phyloP scores from a whole-genome alignment of 2,329 filamentous ascomycete genomes.

The Phyllosticta ampelicida region DNA sequence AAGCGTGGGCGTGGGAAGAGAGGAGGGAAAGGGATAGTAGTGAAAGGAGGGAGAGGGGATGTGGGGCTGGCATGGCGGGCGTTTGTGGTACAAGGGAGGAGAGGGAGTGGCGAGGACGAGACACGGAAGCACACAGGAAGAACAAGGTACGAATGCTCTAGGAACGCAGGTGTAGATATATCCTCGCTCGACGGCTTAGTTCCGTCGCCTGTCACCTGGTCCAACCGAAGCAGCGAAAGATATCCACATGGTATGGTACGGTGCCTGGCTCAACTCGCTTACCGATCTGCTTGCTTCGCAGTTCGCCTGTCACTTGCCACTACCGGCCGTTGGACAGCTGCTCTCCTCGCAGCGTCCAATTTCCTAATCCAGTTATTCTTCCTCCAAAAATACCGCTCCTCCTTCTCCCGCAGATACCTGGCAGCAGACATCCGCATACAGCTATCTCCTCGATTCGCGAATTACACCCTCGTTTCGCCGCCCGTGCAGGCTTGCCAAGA shows the following conservation, averaged over 20 bases:
- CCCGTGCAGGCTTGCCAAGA: not conserved
- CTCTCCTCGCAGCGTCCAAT: not conserved
- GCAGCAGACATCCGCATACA: not conserved
- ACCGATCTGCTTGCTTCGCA: not conserved
- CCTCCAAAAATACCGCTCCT: not conserved
- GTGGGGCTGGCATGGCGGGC: not conserved
- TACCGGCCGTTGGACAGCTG: not conserved
- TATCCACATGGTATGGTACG: not conserved
- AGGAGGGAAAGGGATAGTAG: slow-evolving; percentile 12
- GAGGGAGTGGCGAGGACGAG: not conserved
- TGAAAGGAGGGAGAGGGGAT: not conserved
- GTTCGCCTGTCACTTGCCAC: not conserved
- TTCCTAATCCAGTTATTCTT: not conserved
- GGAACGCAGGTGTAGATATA: not conserved
- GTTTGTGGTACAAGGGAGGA: not conserved
- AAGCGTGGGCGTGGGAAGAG: slow-evolving; percentile 26
- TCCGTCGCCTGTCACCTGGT: not conserved
- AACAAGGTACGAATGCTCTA: not conserved
- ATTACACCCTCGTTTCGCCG: not conserved
- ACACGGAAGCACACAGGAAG: not conserved
- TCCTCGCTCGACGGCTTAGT: not conserved
- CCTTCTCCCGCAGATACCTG: not conserved
- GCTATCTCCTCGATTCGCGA: not conserved
- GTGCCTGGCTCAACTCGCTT: not conserved
- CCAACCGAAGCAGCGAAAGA: not conserved